Evolutionary conservation across 257 asterid genomes (phyloP), one percentile per base, ranked within the genome.

Genomic region (Solanum tacnaense): DNA sequence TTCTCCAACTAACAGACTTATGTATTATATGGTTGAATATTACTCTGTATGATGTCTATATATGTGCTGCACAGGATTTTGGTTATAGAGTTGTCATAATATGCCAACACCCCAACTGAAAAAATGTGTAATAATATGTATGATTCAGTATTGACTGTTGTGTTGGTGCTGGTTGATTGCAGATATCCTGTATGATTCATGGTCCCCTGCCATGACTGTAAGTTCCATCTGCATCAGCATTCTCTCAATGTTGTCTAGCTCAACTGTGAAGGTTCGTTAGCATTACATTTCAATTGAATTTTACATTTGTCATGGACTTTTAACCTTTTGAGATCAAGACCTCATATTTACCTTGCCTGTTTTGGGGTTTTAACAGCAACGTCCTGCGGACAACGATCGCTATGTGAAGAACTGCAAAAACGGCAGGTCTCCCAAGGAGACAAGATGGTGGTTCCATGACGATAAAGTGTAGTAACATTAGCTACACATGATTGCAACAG

Each of bases 361-460:
- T 72, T 72, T 70, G 38, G 36, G 76, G 3, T 31, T 38, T 60
- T 91, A 82, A 82, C 98, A 97, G 99, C 98, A 96, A 96, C 95
- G 95, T 8, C 99, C 99, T 7, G 94, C 96, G 1, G 99, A 97
- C 92, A 96, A 97, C 23, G 99, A 97, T 86, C 97, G 99, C 87
- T 97, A 97, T n/a, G 98, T 97, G 91, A 95, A 95, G 96, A 95
- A 96, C 89, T 97, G 99, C 90, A 94, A 91, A 91, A 95, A 95
- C 1, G 98, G 98, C 7, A 91, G 98, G 91, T 97, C 99, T 83
- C 99, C 99, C 21, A 97, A 97, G 95, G 98, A 97, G 96, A 97
- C 99, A 35, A 92, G 99, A 89, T 97, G 99, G 99, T 96, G 99
- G 99, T 97, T 97, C 95, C 98, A 97, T n/a, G 98, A 97, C n/a